These are phyloP conservation scores for Penicillium sp. DNA, from an alignment of 2,329 filamentous ascomycete species.

Conservation along the genomic window DNA sequence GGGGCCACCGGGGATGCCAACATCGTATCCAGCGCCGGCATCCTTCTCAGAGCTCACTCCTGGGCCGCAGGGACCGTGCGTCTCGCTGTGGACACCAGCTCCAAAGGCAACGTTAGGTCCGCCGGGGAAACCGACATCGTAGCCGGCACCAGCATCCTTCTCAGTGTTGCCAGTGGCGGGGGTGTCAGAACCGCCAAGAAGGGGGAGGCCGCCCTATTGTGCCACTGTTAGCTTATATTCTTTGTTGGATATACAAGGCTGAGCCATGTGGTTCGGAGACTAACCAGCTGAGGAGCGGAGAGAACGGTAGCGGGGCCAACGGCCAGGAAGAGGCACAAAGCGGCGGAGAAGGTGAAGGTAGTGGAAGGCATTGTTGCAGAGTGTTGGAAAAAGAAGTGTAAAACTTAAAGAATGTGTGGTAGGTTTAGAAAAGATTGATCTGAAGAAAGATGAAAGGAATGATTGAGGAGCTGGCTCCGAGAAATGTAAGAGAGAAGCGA, in stretches of 20 bases:
- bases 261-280: conserved; percentile 7
- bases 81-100: conserved; percentile 16
- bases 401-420: conserved; percentile 12
- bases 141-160: conserved; percentile 18
- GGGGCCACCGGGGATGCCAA: conserved; percentile 20
- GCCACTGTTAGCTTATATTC: conserved; percentile 3
- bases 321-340: conserved; percentile 33
- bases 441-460: conserved; percentile 11
- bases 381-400: conserved; percentile 2
- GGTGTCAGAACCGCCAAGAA: conserved; percentile 6
- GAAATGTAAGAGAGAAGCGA: conserved; percentile 9
- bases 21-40: conserved; percentile 15
- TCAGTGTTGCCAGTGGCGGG: conserved; percentile 20
- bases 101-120: conserved; percentile 26
- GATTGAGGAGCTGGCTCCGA: conserved; percentile 8
- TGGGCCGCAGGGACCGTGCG: conserved; percentile 21
- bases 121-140: conserved; percentile 25
- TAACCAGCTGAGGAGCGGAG: conserved; percentile 29
- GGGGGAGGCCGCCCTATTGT: conserved; percentile 9
- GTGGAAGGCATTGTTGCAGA: conserved; percentile 25
- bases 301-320: conserved; percentile 30
- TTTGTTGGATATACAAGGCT: neutral
- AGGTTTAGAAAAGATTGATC: conserved; percentile 5
- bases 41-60: conserved; percentile 7
- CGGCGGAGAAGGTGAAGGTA: conserved; percentile 27